Percentiles rank a stretch among this genome's conserved stretches.
phyloP scores from a whole-genome alignment of 2,329 filamentous ascomycete genomes.

The Aspergillus fumigatiaffinis region DNA sequence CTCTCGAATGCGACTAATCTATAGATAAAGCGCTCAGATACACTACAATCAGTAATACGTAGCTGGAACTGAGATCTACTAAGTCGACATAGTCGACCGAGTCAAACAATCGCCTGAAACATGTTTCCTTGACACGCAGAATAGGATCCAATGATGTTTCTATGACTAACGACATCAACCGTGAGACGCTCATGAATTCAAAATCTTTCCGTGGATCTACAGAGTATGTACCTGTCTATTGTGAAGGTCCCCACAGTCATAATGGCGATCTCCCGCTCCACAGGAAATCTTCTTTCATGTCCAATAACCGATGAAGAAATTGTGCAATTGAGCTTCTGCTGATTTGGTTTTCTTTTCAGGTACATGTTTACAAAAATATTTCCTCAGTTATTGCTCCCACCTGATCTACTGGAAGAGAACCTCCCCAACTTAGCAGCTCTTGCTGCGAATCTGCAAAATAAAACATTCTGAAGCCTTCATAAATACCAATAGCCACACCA shows the following conservation, averaged over 20 bases:
- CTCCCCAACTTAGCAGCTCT: neutral
- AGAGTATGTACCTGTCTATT: neutral
- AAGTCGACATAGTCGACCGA: neutral
- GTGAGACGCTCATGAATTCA: too few species aligned
- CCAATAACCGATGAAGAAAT: neutral
- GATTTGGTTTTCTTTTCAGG: neutral
- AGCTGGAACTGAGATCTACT: neutral
- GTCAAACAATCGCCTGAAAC: slow-evolving; percentile 5
- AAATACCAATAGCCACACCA: neutral
- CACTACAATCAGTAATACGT: neutral
- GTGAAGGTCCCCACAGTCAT: neutral
- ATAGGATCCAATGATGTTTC: neutral
- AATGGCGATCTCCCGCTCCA: neutral
- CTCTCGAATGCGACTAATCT: neutral
- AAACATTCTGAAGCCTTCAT: neutral
- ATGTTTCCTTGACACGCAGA: neutral
- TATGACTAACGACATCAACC: too few species aligned
- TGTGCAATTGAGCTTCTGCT: neutral
- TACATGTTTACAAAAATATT: neutral
- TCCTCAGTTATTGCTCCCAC: neutral
- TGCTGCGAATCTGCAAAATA: neutral
- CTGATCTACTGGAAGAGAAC: too few species aligned
- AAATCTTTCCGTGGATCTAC: neutral
- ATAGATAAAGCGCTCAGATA: neutral
- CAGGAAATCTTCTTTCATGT: neutral